Evolutionary conservation across 192 early-diverging fungal genomes (phyloP).

Genomic region (Coemansia sp.): DNA sequence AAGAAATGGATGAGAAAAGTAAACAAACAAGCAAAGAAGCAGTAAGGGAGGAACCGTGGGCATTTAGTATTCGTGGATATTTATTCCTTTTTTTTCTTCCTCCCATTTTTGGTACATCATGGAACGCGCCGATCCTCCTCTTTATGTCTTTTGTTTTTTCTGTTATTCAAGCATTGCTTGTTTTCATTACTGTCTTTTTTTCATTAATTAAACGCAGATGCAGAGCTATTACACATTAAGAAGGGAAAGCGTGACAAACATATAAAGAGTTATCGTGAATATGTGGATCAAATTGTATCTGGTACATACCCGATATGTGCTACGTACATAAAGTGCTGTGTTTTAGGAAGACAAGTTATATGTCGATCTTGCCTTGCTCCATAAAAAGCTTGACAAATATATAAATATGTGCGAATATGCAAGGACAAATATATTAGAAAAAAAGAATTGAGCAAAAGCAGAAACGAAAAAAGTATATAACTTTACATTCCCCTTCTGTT

Average conservation of each 20-base stretch:
- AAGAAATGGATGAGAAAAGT: background rate
- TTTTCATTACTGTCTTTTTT: background rate
- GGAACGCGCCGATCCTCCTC: background rate
- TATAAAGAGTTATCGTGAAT: background rate
- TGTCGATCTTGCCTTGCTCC: background rate
- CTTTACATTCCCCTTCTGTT: too few species aligned
- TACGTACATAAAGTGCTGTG: background rate
- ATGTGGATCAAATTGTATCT: background rate
- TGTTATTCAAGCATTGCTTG: background rate
- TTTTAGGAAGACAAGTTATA: background rate
- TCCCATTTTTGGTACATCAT: background rate
- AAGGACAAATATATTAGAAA: background rate
- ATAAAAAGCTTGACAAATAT: background rate
- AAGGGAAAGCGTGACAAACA: background rate
- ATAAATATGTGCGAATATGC: background rate
- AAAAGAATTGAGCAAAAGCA: too few species aligned
- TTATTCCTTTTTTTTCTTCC: background rate
- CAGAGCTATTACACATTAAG: background rate
- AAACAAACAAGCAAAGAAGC: background rate
- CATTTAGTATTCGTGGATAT: background rate
- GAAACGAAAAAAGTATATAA: too few species aligned
- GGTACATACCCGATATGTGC: background rate
- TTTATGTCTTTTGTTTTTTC: too few species aligned
- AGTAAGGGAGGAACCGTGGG: background rate
- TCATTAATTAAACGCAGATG: background rate